These are phyloP conservation scores for Sporisorium iseilematis-ciliati DNA, from an alignment of 1,284 basidiomycete genomes.

Conservation along the genomic window DNA sequence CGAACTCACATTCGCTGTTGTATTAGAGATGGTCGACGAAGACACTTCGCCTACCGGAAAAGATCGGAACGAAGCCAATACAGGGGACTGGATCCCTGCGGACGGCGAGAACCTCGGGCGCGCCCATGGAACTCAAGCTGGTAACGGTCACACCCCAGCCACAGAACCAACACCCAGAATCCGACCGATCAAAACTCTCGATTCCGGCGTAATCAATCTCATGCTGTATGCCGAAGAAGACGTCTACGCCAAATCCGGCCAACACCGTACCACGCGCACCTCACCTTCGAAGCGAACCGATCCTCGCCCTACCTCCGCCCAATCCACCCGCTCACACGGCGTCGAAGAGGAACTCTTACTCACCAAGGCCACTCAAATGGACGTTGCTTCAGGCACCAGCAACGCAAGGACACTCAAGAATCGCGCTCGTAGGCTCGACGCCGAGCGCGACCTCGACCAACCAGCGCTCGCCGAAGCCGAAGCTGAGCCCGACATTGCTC, in stretches of 20 bases:
- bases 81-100: slow-evolving; percentile 49
- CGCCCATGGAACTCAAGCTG: background rate
- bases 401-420: slow-evolving; percentile 39
- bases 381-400: slow-evolving; percentile 13
- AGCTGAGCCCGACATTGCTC: slow-evolving; percentile 28
- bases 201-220: slow-evolving; percentile 49
- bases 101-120: slow-evolving; percentile 35
- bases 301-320: slow-evolving; percentile 24
- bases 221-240: slow-evolving; percentile 56
- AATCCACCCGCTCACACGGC: slow-evolving; percentile 1
- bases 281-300: background rate
- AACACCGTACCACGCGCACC: background rate
- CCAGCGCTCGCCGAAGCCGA: slow-evolving; percentile 34
- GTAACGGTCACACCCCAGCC: background rate
- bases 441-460: slow-evolving; percentile 46
- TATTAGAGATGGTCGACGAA: slow-evolving; percentile 83
- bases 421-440: slow-evolving; percentile 34
- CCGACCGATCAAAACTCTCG: slow-evolving; percentile 51
- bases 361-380: slow-evolving; percentile 40
- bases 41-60: slow-evolving; percentile 41
- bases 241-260: slow-evolving; percentile 39
- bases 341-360: slow-evolving; percentile 32
- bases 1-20: slow-evolving; percentile 83
- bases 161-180: slow-evolving; percentile 37
- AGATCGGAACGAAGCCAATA: slow-evolving; percentile 29